phyloP scores from a whole-genome alignment of 257 asterid species.

The Solanum tacnaense region DNA sequence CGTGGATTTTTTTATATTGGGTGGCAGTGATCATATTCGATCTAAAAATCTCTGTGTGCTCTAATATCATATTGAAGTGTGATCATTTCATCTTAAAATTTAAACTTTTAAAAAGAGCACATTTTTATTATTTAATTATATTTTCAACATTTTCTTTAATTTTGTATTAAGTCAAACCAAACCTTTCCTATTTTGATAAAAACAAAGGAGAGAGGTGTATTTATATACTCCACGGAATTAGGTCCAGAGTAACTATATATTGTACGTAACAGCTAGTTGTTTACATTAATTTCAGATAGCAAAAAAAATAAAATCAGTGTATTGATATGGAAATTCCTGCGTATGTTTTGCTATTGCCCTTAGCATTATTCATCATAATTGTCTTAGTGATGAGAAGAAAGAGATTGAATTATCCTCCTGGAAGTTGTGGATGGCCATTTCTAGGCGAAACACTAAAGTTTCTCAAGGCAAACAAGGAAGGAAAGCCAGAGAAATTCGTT shows the following conservation, averaged over 20 bases:
- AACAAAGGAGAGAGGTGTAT: background rate
- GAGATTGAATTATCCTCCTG: background rate
- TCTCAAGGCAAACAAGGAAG: background rate
- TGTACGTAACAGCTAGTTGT: background rate
- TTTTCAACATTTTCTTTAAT: too few relatives aligned
- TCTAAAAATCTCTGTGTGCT: too few relatives aligned
- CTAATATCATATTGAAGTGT: too few relatives aligned
- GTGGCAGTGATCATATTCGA: too few relatives aligned
- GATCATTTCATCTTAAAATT: too few relatives aligned
- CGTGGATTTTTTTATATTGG: too few relatives aligned
- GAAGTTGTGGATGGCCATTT: slow-evolving; percentile 9
- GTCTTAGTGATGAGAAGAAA: background rate
- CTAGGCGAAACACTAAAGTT: slow-evolving; percentile 5
- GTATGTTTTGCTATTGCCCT: background rate
- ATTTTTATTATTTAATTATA: too few relatives aligned
- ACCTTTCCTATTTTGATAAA: background rate
- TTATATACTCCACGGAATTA: background rate
- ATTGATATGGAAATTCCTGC: background rate
- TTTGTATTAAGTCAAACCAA: background rate
- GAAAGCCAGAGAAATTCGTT: slow-evolving; percentile 12
- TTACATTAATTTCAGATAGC: background rate
- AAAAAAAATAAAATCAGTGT: background rate
- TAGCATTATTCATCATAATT: background rate
- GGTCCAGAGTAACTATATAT: background rate
- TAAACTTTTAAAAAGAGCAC: too few relatives aligned